These are phyloP conservation scores for Eutypa lata DNA, from an alignment of 2,329 filamentous ascomycete species.

Conservation along the genomic window DNA sequence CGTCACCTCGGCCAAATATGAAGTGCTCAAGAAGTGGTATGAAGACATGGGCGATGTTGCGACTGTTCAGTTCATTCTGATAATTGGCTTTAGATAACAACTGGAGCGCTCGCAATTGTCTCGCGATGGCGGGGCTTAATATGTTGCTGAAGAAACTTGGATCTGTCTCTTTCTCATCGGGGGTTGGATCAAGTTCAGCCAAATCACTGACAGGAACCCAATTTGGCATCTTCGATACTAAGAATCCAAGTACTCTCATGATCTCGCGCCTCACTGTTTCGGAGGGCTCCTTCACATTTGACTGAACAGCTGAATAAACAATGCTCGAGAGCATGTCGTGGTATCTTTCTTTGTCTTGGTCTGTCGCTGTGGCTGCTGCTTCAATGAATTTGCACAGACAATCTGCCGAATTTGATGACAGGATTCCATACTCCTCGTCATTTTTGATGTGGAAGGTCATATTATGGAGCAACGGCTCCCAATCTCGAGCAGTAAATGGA, in stretches of 20 bases:
- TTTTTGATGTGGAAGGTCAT: constrained; percentile 83
- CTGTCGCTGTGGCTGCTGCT: constrained; percentile 46
- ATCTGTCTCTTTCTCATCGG: constrained; percentile 62
- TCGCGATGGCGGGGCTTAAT: constrained; percentile 82
- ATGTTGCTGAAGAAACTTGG: constrained; percentile 89
- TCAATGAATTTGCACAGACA: constrained; percentile 76
- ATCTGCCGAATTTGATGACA: constrained; percentile 76
- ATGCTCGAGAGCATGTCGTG: constrained; percentile 58
- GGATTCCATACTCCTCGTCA: constrained; percentile 82
- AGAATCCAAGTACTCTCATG: constrained; percentile 72
- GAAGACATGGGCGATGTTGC: constrained; percentile 81
- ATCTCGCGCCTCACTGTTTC: constrained; percentile 84
- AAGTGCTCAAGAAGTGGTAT: constrained; percentile 93
- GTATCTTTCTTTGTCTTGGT: constrained; percentile 45
- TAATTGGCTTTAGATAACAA: constrained; percentile 68
- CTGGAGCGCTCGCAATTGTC: constrained; percentile 79
- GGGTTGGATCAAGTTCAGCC: constrained; percentile 58
- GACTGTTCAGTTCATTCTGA: constrained; percentile 63
- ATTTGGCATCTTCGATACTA: constrained; percentile 67
- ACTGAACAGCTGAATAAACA: constrained; percentile 72
- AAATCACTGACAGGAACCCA: constrained; percentile 75
- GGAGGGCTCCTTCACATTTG: constrained; percentile 72
- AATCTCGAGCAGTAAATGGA: constrained; percentile 67
- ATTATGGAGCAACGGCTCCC: constrained; percentile 86
- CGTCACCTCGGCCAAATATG: constrained; percentile 75